Evolutionary conservation across 306 rosid species (phyloP).

Genomic region (Lathyrus tuberosus): DNA sequence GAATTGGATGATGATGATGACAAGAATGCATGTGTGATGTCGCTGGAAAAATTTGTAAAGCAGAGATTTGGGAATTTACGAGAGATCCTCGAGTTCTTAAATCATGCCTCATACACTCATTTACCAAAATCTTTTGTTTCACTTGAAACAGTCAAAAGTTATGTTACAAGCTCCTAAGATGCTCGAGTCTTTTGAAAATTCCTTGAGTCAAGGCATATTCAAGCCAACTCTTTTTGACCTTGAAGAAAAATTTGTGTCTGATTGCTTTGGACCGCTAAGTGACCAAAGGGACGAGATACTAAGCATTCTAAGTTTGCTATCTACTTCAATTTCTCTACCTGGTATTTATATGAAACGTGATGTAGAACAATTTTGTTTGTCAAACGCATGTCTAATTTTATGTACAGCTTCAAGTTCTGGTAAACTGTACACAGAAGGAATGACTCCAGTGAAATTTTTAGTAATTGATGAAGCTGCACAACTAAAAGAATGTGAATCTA

Average conservation of each 20-base stretch:
- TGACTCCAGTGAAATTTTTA: conserved; percentile 27
- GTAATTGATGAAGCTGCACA: conserved; percentile 69
- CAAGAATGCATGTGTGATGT: neutral
- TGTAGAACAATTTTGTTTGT: conserved; percentile 30
- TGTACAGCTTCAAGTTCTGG: conserved; percentile 51
- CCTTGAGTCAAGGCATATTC: neutral
- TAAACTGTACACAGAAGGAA: conserved; percentile 26
- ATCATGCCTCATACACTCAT: conserved; percentile 44
- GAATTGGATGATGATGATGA: neutral
- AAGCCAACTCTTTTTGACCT: neutral
- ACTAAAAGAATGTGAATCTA: conserved; percentile 61
- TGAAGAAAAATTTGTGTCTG: neutral
- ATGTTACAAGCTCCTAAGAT: conserved; percentile 27
- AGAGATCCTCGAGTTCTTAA: conserved; percentile 5
- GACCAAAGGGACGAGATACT: conserved; percentile 14
- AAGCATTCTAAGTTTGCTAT: conserved; percentile 6
- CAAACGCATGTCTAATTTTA: conserved; percentile 34
- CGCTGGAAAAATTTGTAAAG: conserved; percentile 40
- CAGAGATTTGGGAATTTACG: conserved; percentile 9
- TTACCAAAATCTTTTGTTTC: conserved; percentile 53
- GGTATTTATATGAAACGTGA: accelerated
- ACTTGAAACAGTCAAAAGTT: conserved; percentile 1
- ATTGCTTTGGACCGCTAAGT: conserved; percentile 2
- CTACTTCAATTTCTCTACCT: conserved; percentile 9
- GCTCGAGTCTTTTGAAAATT: conserved; percentile 5